These are phyloP conservation scores for Xylaria sp. DNA, from an alignment of 2,329 filamentous ascomycete genomes.

Conservation along the genomic window DNA sequence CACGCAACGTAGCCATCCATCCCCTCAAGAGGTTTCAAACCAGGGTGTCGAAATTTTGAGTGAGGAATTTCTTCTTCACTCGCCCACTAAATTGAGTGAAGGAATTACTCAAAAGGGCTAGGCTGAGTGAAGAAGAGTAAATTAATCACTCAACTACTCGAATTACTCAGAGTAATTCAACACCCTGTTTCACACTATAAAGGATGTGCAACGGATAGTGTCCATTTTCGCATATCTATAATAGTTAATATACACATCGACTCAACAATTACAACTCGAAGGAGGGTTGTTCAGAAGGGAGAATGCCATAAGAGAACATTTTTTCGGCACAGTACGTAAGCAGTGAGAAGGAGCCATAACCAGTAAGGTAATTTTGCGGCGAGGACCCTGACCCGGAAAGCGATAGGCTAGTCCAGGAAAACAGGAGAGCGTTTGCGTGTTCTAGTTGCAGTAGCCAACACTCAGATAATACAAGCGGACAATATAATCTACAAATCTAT, in stretches of 20 bases:
- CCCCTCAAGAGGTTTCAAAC: background rate
- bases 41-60: no score
- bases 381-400: background rate
- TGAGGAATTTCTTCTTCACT: no score
- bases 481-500: slow-evolving; percentile 29
- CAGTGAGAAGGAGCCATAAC: background rate
- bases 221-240: background rate
- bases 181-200: background rate
- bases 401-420: background rate
- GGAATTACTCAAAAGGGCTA: no score
- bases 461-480: slow-evolving; percentile 31
- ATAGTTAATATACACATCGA: background rate
- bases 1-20: no score
- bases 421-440: background rate
- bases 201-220: background rate
- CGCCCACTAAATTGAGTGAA: no score
- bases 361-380: background rate
- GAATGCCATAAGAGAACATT: background rate
- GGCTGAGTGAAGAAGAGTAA: no score
- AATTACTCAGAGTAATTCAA: no score
- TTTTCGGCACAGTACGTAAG: background rate
- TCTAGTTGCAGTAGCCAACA: slow-evolving; percentile 25
- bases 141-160: no score
- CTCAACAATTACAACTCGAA: background rate
- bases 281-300: no score